Percentiles rank a stretch among this genome's conserved stretches.
Evolutionary conservation across 2,329 filamentous ascomycete genomes (phyloP).

Genomic region (Fusarium tricinctum): DNA sequence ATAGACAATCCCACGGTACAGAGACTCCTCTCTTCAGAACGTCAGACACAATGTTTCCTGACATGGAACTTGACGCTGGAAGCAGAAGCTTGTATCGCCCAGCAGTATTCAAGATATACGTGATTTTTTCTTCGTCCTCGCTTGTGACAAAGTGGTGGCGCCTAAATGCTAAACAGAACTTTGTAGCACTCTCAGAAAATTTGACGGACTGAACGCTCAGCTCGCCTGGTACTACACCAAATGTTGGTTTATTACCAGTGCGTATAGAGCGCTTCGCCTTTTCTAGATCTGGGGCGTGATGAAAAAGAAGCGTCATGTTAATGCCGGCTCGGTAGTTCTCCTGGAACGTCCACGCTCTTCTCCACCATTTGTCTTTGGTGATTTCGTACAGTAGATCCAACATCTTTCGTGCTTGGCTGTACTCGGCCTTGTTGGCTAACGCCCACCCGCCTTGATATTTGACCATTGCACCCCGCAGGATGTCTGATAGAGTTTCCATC

Average conservation of each 20-base stretch:
- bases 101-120: conserved; percentile 40
- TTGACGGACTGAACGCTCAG: conserved; percentile 44
- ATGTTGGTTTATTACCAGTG: background rate
- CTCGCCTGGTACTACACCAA: conserved; percentile 41
- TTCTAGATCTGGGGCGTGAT: conserved; percentile 41
- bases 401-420: conserved; percentile 28
- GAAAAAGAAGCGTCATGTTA: conserved; percentile 50
- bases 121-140: conserved; percentile 4
- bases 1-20: conserved; percentile 48
- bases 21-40: conserved; percentile 40
- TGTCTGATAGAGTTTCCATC: conserved; percentile 21
- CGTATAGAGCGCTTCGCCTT: conserved; percentile 38
- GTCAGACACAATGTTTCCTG: conserved; percentile 45
- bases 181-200: conserved; percentile 44
- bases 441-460: conserved; percentile 15
- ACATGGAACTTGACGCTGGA: conserved; percentile 45
- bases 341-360: conserved; percentile 54
- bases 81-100: conserved; percentile 49
- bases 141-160: background rate
- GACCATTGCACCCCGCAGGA: conserved; percentile 44
- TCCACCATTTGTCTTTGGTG: conserved; percentile 51
- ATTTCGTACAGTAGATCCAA: conserved; percentile 45
- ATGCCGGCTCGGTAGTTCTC: conserved; percentile 52
- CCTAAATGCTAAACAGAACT: conserved; percentile 46
- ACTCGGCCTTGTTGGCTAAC: conserved; percentile 6